Percentiles rank a stretch among this genome's conserved stretches.
Evolutionary conservation across 768 basidiomycete species (phyloP).

Genomic region (Leucocoprinus sp.): DNA sequence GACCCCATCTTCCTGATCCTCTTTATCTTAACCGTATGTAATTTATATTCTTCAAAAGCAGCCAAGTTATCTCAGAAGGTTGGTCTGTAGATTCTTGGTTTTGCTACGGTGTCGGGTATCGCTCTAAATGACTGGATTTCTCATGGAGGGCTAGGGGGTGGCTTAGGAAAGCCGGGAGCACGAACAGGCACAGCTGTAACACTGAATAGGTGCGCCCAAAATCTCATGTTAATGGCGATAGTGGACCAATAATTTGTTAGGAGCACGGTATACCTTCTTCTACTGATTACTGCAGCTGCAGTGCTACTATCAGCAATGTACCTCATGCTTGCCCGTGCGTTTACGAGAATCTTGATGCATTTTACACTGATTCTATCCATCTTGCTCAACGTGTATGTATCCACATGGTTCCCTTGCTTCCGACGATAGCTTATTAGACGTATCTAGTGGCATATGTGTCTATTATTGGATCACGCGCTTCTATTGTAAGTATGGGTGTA

Average conservation of each 20-base stretch:
- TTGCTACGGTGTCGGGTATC: slow-evolving; percentile 58
- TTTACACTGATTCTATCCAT: slow-evolving; percentile 61
- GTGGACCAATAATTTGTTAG: slow-evolving; percentile 24
- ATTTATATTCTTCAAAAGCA: not conserved
- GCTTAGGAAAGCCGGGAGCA: slow-evolving; percentile 52
- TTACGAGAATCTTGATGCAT: slow-evolving; percentile 73
- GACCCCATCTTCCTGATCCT: slow-evolving; percentile 65
- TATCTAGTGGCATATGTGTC: slow-evolving; percentile 53
- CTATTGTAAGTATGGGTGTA: slow-evolving; percentile 42
- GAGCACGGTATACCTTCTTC: slow-evolving; percentile 68
- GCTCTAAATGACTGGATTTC: slow-evolving; percentile 55
- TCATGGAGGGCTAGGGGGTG: slow-evolving; percentile 63
- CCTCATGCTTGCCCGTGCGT: slow-evolving; percentile 60
- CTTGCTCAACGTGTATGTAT: slow-evolving; percentile 51
- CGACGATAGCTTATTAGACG: not conserved
- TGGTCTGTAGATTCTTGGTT: slow-evolving; percentile 49
- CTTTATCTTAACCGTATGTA: slow-evolving; percentile 59
- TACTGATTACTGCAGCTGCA: slow-evolving; percentile 63
- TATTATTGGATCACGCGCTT: slow-evolving; percentile 72
- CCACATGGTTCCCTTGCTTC: slow-evolving; percentile 3
- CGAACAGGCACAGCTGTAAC: slow-evolving; percentile 52
- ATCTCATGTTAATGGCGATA: not conserved
- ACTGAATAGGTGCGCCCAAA: slow-evolving; percentile 49
- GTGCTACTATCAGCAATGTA: slow-evolving; percentile 59
- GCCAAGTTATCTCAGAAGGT: not conserved